Evolutionary conservation across 371 early-diverging fungal species (phyloP), one percentile per base, ranked within the genome.

Genomic region (Lichtheimia ramosa): DNA sequence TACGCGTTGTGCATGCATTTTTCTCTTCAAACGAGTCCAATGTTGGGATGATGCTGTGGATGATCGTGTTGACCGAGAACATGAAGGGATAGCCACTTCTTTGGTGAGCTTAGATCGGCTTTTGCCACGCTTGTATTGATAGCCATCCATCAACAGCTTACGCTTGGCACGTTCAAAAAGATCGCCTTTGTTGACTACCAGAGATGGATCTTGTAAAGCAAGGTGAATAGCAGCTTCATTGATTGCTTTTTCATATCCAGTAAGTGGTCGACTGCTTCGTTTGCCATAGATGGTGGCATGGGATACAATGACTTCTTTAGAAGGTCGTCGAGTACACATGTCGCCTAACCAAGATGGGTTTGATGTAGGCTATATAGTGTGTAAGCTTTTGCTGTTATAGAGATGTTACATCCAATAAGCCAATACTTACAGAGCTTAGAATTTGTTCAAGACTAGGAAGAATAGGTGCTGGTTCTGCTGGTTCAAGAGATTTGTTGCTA

Each of bases 261-360:
- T 84, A 18, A 86, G 59, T 7, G 73, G 59, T 10, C 84, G 66
- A 21, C 65, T 71, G 5, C 68, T 69, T 13, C 74, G 69, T 58
- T 77, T 72, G n/a, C 86, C 86, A 49, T 82, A 86, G 53, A 86
- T 83, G n/a, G 66, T 71, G 0, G 86, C 79, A 62, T 83, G 79
- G 5, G 76, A 63, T 49, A 74, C 61, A 55, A 84, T 82, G 7
- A 79, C 58, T 25, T 84, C 79, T 18, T 61, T 34, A 21, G 61
- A 41, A 21, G 55, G 25, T 34, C 34, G 34, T 8, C 34, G 34
- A 34, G 34, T 34, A 8, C 34, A 34, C 6, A 2, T 34, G 2
- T 48, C 48, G n/a, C 21, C 21, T 48, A 48, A n/a, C 34, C 34
- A 34, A 6, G 34, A 34, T 34, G 34, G 34, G 10, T 34, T 34